These are phyloP conservation scores for Ceratocystis colombiana DNA, from an alignment of 2,329 filamentous ascomycete genomes.

Conservation along the genomic window DNA sequence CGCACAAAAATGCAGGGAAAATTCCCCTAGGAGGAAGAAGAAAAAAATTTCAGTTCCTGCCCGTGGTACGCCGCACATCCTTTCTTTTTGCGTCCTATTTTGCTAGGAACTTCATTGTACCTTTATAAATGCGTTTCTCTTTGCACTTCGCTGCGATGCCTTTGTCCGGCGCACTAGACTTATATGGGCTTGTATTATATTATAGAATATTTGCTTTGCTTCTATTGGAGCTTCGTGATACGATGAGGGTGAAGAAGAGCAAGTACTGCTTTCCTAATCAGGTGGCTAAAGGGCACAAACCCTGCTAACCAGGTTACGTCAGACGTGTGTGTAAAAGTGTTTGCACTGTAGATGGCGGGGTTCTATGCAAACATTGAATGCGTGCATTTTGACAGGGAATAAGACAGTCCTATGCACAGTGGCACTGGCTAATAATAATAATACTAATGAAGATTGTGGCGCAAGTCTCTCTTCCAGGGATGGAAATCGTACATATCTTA, in stretches of 20 bases:
- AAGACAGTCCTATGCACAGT: conserved; percentile 13
- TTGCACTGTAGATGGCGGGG: conserved; percentile 18
- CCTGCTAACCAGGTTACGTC: conserved; percentile 22
- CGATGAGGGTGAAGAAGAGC: not conserved
- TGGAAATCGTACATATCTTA: too few relatives aligned
- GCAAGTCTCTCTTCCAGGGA: not conserved
- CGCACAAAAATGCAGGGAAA: conserved; percentile 13
- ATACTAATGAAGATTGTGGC: not conserved
- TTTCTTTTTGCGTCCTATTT: too few relatives aligned
- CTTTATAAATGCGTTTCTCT: not conserved
- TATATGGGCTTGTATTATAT: not conserved
- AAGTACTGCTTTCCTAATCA: not conserved
- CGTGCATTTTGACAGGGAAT: conserved; percentile 19
- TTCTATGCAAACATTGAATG: conserved; percentile 17
- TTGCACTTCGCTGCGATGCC: not conserved
- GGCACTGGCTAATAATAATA: not conserved
- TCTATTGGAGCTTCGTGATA: not conserved
- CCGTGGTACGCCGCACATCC: not conserved
- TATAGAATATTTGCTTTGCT: not conserved
- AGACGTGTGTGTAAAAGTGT: conserved; percentile 13
- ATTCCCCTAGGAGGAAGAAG: conserved; percentile 16
- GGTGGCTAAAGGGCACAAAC: conserved; percentile 21
- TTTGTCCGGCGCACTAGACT: not conserved
- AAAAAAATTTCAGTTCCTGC: conserved; percentile 26
- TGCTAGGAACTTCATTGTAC: too few relatives aligned